Evolutionary conservation across 2,329 filamentous ascomycete species (phyloP).

Genomic region (Diplodia intermedia): DNA sequence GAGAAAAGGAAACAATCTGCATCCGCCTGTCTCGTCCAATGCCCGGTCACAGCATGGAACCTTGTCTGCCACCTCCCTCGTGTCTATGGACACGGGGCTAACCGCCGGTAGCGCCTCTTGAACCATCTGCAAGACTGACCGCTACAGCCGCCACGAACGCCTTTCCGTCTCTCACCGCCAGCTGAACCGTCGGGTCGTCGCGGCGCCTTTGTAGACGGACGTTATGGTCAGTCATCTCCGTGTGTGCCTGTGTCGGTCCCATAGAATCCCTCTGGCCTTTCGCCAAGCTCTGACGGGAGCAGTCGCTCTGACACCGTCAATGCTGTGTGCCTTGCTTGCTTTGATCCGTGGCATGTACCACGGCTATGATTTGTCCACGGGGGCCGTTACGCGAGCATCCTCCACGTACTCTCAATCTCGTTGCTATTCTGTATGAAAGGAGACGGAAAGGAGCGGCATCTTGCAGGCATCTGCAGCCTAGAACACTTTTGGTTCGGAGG

Average conservation of each 20-base stretch:
- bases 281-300: slow-evolving; percentile 4
- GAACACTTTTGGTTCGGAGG: background rate
- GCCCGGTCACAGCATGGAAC: background rate
- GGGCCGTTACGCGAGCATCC: background rate
- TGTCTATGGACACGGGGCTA: background rate
- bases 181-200: slow-evolving; percentile 4
- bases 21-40: background rate
- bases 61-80: background rate
- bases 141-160: slow-evolving; percentile 26
- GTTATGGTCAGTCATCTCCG: slow-evolving; percentile 1
- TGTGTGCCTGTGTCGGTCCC: background rate
- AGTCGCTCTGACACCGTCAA: background rate
- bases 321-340: slow-evolving; percentile 7
- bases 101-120: slow-evolving; percentile 12
- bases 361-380: background rate
- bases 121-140: slow-evolving; percentile 28
- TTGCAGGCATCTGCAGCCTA: background rate
- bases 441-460: background rate
- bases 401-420: background rate
- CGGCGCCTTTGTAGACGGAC: background rate
- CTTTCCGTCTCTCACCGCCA: slow-evolving; percentile 10
- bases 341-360: background rate
- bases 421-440: background rate
- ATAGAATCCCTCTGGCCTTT: background rate
- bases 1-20: slow-evolving; percentile 28